A percentile compares a stretch with the other conserved stretches of the same genome.
Evolutionary conservation across 768 basidiomycete genomes (phyloP).

Genomic region (Phanerochaete carnosa): DNA sequence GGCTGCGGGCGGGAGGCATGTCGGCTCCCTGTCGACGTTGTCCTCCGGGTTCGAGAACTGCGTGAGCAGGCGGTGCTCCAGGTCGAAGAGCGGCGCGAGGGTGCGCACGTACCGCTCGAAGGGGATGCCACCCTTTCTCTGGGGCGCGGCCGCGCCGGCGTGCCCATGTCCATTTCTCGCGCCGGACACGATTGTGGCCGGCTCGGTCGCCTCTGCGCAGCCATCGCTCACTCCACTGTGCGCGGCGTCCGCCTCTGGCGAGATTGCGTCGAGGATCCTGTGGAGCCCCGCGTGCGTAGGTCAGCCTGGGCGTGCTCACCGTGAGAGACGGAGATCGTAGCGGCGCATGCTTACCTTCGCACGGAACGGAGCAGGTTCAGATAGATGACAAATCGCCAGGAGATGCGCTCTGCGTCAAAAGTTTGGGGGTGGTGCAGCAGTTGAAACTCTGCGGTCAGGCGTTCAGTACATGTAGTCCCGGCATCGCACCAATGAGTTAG

Average conservation of each 20-base stretch:
- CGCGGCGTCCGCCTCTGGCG: conserved; percentile 56
- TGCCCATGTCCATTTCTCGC: conserved; percentile 41
- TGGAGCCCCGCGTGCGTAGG: background rate
- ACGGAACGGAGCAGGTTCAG: conserved; percentile 83
- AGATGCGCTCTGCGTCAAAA: conserved; percentile 76
- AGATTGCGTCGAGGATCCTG: conserved; percentile 73
- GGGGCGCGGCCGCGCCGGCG: conserved; percentile 37
- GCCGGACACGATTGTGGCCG: conserved; percentile 46
- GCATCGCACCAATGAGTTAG: background rate
- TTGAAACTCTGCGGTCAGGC: conserved; percentile 64
- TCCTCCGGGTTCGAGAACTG: conserved; percentile 69
- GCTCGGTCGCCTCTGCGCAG: conserved; percentile 54
- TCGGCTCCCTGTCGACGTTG: conserved; percentile 53
- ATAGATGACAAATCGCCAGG: conserved; percentile 87
- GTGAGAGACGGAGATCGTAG: background rate
- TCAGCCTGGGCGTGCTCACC: background rate
- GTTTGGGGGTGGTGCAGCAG: conserved; percentile 73
- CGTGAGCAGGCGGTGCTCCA: conserved; percentile 68
- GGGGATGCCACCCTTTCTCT: conserved; percentile 46
- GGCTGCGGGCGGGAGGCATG: conserved; percentile 40
- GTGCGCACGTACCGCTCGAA: conserved; percentile 59
- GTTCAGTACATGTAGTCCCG: background rate
- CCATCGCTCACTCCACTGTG: conserved; percentile 54
- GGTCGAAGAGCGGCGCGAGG: conserved; percentile 64
- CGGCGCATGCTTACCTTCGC: conserved; percentile 48